These are phyloP conservation scores for Phytophthora uliginosa DNA, from an alignment of 352 stramenopile genomes.

Conservation along the genomic window DNA sequence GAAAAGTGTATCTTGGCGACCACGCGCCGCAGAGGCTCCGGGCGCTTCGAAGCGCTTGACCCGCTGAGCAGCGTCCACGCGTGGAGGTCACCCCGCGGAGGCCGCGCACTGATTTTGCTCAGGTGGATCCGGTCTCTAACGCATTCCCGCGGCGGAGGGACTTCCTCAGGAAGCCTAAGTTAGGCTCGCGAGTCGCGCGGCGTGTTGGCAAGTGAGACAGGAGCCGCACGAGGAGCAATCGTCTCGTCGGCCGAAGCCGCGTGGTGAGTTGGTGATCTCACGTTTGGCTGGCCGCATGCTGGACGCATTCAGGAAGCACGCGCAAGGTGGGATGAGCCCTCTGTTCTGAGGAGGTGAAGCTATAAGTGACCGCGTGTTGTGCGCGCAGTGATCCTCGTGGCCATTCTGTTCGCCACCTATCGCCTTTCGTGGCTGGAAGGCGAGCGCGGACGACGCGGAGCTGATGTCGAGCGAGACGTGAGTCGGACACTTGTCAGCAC, in stretches of 20 bases:
- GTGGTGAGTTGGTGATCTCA: not conserved
- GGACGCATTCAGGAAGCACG: slow-evolving; percentile 48
- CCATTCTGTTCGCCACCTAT: slow-evolving; percentile 67
- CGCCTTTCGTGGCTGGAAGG: slow-evolving; percentile 67
- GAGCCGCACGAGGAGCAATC: not conserved
- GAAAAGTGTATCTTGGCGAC: slow-evolving; percentile 3
- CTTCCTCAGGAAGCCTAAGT: not conserved
- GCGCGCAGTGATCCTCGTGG: slow-evolving; percentile 63
- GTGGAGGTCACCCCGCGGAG: not conserved
- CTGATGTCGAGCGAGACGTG: slow-evolving; percentile 55
- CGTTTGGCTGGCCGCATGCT: slow-evolving; percentile 23
- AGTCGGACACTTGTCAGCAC: not conserved
- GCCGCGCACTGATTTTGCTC: slow-evolving; percentile 14
- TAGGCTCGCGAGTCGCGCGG: not conserved
- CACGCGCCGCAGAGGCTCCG: not conserved
- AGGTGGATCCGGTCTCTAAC: not conserved
- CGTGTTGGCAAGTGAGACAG: not conserved
- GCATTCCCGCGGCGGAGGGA: not conserved
- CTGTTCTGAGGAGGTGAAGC: not conserved
- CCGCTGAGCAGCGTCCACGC: slow-evolving; percentile 2
- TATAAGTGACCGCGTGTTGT: not conserved
- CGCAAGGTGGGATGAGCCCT: slow-evolving; percentile 32
- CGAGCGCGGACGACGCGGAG: slow-evolving; percentile 39
- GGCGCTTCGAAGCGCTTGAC: not conserved
- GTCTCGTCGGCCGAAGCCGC: not conserved